Percentiles rank a stretch among this genome's conserved stretches.
These are phyloP conservation scores for Bruguiera hainesii DNA, from an alignment of 441 rosid species.

Conservation along the genomic window DNA sequence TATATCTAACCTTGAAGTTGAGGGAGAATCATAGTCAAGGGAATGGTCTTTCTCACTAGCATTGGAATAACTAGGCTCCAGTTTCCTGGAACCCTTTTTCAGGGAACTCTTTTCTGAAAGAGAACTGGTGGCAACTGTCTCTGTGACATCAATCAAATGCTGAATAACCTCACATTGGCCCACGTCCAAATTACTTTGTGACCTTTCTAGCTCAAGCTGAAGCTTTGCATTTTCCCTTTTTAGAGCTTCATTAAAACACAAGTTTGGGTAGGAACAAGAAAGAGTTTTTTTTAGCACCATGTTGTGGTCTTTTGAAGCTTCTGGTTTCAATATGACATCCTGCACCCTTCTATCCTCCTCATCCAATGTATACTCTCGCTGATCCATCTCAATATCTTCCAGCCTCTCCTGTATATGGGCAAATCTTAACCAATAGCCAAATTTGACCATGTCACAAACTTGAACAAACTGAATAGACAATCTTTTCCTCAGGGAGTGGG, in stretches of 20 bases:
- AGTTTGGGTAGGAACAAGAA: conserved; percentile 79
- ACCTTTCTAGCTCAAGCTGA: conserved; percentile 64
- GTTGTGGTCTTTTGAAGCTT: conserved; percentile 54
- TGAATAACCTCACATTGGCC: conserved; percentile 76
- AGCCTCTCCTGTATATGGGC: conserved; percentile 61
- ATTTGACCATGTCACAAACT: not conserved
- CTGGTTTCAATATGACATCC: conserved; percentile 67
- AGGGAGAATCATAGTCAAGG: conserved; percentile 39
- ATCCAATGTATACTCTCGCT: conserved; percentile 81
- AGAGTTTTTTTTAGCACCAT: conserved; percentile 64
- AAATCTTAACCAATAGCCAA: conserved; percentile 11
- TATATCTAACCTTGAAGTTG: conserved; percentile 56
- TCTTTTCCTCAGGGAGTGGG: no score
- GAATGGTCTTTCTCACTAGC: conserved; percentile 43
- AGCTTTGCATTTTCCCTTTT: conserved; percentile 68
- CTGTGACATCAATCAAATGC: conserved; percentile 71
- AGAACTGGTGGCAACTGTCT: conserved; percentile 47
- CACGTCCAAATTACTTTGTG: conserved; percentile 64
- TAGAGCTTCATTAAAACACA: conserved; percentile 74
- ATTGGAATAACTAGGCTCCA: conserved; percentile 40
- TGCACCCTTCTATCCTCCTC: conserved; percentile 86
- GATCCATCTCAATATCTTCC: conserved; percentile 77
- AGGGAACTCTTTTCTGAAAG: conserved; percentile 41
- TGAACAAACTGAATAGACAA: conserved; percentile 6
- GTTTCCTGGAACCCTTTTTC: conserved; percentile 46